Evolutionary conservation across 306 rosid species (phyloP).

Genomic region (Cucurbita moschata): DNA sequence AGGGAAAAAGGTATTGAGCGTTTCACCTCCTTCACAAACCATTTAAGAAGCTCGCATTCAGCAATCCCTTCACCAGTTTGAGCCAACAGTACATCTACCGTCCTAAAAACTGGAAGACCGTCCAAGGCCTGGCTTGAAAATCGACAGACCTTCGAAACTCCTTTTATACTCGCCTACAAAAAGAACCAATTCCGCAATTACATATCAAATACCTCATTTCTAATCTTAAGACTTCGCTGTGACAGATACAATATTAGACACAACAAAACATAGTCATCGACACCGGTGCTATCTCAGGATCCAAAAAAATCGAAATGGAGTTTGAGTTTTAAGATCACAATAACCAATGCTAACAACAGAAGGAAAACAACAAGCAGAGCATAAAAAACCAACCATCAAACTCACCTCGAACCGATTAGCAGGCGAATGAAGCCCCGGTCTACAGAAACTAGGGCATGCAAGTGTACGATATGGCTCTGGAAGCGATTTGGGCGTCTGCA

Average conservation of each 20-base stretch:
- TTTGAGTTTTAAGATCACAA: background rate
- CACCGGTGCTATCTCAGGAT: background rate
- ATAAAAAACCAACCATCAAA: background rate
- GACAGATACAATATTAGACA: background rate
- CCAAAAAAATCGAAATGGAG: background rate
- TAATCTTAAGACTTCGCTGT: no score
- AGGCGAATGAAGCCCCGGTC: slow-evolving; percentile 9
- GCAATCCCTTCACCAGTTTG: slow-evolving; percentile 99
- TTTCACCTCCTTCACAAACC: slow-evolving; percentile 86
- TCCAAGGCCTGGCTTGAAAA: slow-evolving; percentile 40
- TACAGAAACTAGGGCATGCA: background rate
- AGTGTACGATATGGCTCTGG: slow-evolving; percentile 1
- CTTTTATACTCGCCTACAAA: slow-evolving; percentile 22
- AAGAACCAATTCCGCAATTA: background rate
- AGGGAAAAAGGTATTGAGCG: background rate
- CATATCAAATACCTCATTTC: background rate
- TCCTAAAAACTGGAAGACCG: slow-evolving; percentile 22
- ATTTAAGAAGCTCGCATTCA: slow-evolving; percentile 89
- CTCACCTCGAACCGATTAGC: slow-evolving; percentile 19
- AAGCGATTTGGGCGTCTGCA: background rate
- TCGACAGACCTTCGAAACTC: slow-evolving; percentile 16
- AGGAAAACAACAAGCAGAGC: background rate
- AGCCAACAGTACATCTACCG: slow-evolving; percentile 74
- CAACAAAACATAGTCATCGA: background rate
- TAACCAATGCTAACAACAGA: background rate